Evolutionary conservation across 2,329 filamentous ascomycete genomes (phyloP).

Genomic region (Chaetomiaceae sp.): DNA sequence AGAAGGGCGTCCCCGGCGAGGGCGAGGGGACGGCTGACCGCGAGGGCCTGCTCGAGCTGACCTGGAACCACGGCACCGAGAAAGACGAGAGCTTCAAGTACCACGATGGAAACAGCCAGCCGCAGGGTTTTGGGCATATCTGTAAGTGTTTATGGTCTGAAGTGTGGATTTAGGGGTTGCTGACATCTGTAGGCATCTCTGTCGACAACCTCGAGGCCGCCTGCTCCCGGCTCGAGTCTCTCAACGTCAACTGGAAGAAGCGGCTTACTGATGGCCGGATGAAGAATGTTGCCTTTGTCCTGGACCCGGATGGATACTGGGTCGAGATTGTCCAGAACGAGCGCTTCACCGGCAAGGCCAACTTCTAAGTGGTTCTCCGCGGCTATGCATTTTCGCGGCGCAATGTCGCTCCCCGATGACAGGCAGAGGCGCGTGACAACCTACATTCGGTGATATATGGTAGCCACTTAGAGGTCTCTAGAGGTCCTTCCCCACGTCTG

Average conservation of each 20-base stretch:
- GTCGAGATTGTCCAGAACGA: slow-evolving; percentile 78
- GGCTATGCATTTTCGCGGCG: slow-evolving; percentile 3
- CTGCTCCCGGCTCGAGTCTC: slow-evolving; percentile 77
- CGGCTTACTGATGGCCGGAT: slow-evolving; percentile 84
- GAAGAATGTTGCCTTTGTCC: slow-evolving; percentile 89
- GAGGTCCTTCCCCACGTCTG: slow-evolving; percentile 13
- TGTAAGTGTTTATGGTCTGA: slow-evolving; percentile 50
- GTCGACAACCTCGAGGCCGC: slow-evolving; percentile 88
- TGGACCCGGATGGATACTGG: slow-evolving; percentile 88
- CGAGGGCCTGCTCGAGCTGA: slow-evolving; percentile 86
- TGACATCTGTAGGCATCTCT: slow-evolving; percentile 54
- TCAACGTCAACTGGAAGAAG: slow-evolving; percentile 91
- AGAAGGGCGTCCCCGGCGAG: slow-evolving; percentile 48
- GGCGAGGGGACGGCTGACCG: slow-evolving; percentile 57
- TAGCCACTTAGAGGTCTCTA: slow-evolving; percentile 10
- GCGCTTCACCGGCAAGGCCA: slow-evolving; percentile 51
- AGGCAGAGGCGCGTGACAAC: not conserved
- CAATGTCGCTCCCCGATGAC: not conserved
- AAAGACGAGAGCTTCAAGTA: slow-evolving; percentile 81
- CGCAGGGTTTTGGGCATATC: slow-evolving; percentile 92
- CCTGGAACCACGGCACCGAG: slow-evolving; percentile 80
- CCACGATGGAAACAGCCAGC: slow-evolving; percentile 86
- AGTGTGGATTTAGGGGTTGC: not conserved
- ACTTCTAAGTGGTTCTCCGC: slow-evolving; percentile 42
- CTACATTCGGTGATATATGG: not conserved